Conservation (phyloP, 768 basidiomycete species). For the Hirschioporus abietinus region DNA sequence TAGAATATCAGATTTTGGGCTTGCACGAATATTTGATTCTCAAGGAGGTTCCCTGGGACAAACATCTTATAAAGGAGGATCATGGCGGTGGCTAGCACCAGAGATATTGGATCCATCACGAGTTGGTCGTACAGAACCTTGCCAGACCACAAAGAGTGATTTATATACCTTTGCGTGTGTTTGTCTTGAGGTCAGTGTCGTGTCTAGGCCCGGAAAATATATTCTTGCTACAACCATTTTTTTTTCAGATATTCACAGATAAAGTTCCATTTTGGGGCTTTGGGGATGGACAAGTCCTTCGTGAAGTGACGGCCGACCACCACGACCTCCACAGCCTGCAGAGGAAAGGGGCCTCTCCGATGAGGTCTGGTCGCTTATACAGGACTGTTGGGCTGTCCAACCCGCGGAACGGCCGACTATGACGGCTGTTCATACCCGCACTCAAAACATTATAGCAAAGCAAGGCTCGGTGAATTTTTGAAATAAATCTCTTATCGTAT, state of each 20-base stretch:
- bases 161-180: conserved; percentile 58
- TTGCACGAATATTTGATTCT: conserved; percentile 49
- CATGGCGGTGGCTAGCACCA: conserved; percentile 39
- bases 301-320: neutral
- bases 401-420: conserved; percentile 11
- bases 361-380: conserved; percentile 37
- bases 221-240: neutral
- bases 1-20: conserved; percentile 57
- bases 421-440: neutral
- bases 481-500: no score
- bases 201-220: no score
- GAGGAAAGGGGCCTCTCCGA: conserved; percentile 39
- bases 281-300: neutral
- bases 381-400: conserved; percentile 36
- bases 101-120: conserved; percentile 43
- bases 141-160: conserved; percentile 47
- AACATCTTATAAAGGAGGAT: conserved; percentile 13
- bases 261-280: neutral
- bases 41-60: conserved; percentile 21
- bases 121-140: conserved; percentile 42
- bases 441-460: no score
- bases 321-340: conserved; percentile 2
- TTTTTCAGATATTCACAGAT: neutral
- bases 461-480: no score
- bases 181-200: conserved; percentile 51